Percentiles rank a stretch among this genome's conserved stretches.
These are phyloP conservation scores for Lecanicillium sp. DNA, from an alignment of 2,329 filamentous ascomycete genomes.

Conservation along the genomic window DNA sequence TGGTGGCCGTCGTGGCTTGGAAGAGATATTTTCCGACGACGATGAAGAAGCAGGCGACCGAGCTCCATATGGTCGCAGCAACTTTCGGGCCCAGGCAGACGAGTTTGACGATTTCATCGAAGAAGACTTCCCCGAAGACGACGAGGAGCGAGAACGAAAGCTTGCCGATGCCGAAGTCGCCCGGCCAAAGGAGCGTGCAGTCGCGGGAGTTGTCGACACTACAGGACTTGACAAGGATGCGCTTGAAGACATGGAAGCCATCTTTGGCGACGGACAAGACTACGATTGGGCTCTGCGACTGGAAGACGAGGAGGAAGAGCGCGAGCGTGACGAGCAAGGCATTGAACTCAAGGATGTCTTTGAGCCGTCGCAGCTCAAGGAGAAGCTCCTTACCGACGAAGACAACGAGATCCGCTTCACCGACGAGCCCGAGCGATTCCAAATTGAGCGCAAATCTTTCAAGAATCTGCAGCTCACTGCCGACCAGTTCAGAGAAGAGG, in stretches of 20 bases:
- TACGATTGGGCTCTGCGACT: slow-evolving; percentile 90
- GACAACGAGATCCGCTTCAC: slow-evolving; percentile 84
- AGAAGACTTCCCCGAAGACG: slow-evolving; percentile 88
- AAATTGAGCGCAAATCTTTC: slow-evolving; percentile 84
- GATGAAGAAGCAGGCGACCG: slow-evolving; percentile 65
- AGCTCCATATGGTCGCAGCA: slow-evolving; percentile 37
- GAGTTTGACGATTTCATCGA: slow-evolving; percentile 97
- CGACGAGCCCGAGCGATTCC: slow-evolving; percentile 91
- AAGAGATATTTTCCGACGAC: slow-evolving; percentile 93
- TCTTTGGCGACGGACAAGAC: slow-evolving; percentile 92
- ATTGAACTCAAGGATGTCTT: slow-evolving; percentile 97
- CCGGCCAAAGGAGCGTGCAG: slow-evolving; percentile 63
- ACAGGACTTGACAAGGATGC: slow-evolving; percentile 85
- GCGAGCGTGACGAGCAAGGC: slow-evolving; percentile 69
- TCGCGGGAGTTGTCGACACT: slow-evolving; percentile 64
- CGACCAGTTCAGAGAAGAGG: slow-evolving; percentile 84
- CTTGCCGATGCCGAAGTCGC: slow-evolving; percentile 85
- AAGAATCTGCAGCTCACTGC: slow-evolving; percentile 70
- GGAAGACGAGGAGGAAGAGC: slow-evolving; percentile 78
- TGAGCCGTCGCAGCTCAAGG: slow-evolving; percentile 87
- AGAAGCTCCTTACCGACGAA: slow-evolving; percentile 91
- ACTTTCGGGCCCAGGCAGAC: slow-evolving; percentile 56
- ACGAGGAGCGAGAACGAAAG: slow-evolving; percentile 65
- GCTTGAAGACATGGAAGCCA: slow-evolving; percentile 90
- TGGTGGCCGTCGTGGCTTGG: slow-evolving; percentile 62